A percentile compares a stretch with the other conserved stretches of the same genome.
Evolutionary conservation across 441 rosid genomes (phyloP).

Genomic region (Biscutella laevigata): DNA sequence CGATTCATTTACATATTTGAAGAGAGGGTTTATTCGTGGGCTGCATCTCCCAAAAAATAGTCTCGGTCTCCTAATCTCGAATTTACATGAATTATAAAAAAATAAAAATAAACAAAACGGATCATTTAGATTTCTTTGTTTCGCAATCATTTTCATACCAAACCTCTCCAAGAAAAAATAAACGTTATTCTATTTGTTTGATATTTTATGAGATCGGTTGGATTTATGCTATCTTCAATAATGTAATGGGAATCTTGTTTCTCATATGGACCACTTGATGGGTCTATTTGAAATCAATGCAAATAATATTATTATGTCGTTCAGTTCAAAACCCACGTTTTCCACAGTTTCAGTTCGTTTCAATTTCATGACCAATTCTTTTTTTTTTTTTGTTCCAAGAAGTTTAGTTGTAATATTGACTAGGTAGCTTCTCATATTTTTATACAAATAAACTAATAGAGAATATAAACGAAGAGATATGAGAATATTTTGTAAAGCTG

Average conservation of each 20-base stretch:
- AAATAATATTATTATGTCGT: background rate
- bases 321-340: slow-evolving; percentile 10
- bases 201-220: slow-evolving; percentile 1
- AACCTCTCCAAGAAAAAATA: too few species aligned
- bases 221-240: background rate
- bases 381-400: too few species aligned
- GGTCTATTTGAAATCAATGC: slow-evolving; percentile 7
- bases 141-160: too few species aligned
- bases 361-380: background rate
- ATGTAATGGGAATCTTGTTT: slow-evolving; percentile 4
- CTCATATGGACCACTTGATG: slow-evolving; percentile 12
- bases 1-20: too few species aligned
- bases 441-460: background rate
- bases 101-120: too few species aligned
- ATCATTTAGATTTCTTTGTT: too few species aligned
- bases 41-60: too few species aligned
- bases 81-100: too few species aligned
- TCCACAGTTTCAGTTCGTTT: slow-evolving; percentile 15
- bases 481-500: slow-evolving; percentile 12
- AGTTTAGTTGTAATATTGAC: slow-evolving; percentile 14
- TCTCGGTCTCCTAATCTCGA: too few species aligned
- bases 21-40: too few species aligned
- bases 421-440: slow-evolving; percentile 13
- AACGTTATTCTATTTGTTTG: too few species aligned
- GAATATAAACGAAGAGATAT: slow-evolving; percentile 4